Base-by-base conservation (phyloP, 1,284 basidiomycete species). In the Trametes polyzona region DNA sequence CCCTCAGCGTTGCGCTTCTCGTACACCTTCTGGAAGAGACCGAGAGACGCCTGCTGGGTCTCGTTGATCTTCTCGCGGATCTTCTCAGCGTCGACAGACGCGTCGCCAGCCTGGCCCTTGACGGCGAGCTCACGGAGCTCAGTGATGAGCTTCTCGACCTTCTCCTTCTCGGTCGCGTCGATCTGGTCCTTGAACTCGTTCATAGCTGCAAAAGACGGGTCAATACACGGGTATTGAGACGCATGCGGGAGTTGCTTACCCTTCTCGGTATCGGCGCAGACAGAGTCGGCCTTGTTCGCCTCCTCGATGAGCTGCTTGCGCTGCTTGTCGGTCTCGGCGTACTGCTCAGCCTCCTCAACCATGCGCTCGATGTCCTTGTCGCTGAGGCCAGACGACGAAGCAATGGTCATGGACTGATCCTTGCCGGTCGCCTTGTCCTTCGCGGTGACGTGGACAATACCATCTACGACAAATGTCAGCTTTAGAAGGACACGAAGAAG, bases 311-410 rank as follows among this genome's bases (percentile, higher is more conserved):
- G 82, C 51, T 81, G 73, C 71, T 90, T 88, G 73, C 96, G 89
- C 50, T 83, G 83, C 83, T 97, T 96, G 80, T 97, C 95, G 10
- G 85, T 74, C 79, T 96, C 95, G 42, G 95, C 95, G 71, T 88
- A 95, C 74, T 94, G 83, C 80, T 99, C 96, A 56, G 96, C 89
- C 68, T 99, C 96, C 35, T 89, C 76, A 56, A 99, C 89, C 96
- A 99, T 98, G 74, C 89, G 89, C 81, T 98, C 95, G 65, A 99
- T 98, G 73, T 99, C 96, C 78, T 90, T 91, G 79, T 98, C 95
- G 63, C 84, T 92, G 52, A 99, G 87, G 76, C 96, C 96, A 5
- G 96, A 98, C 33, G 95, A 98, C 17, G 95, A 97, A 16, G 96
- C 95, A 65, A 99, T 96, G 47, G 94, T 96, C 91, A 95, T 94